Base-by-base conservation (phyloP, 768 basidiomycete species). In the Pluteus cervinus region DNA sequence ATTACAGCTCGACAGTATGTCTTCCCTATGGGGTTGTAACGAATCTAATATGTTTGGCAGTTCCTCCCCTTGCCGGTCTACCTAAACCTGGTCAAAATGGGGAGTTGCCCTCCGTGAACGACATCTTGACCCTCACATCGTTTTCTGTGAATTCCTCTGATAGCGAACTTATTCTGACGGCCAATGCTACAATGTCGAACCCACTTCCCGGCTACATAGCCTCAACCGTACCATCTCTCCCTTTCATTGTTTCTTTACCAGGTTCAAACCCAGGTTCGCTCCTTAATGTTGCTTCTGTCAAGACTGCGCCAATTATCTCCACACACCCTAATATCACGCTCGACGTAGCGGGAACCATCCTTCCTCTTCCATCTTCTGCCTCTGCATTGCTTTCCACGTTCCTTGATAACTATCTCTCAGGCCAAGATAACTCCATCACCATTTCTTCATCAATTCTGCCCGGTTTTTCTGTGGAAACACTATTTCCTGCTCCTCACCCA, bases 311-410 rank as follows among this genome's bases (percentile, higher is more conserved):
- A 2, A 79, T 86, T 51, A 50, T 56, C 1, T 68, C 85, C 32
- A 79, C 75, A 0, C 76, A 78, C 47, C 81, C 82, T 9, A 87
- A 86, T 50, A 69, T 81, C 36, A 75, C 81, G 1, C 49, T 88
- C 16, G 46, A 57, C 23, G 58, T 86, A 24, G 56, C 61, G 9
- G 86, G 86, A 18, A 54, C 44, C 12, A 69, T 85, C 20, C 66
- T 82, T 22, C 72, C 82, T 4, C 54, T 86, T 4, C 53, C 63
- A 2, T 29, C 57, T 2, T 35, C 56, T 3, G 40, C 66, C 7
- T 56, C 72, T 8, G 51, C 66, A 2, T 41, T 65, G 4, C 62
- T 88, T 31, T 84, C 83, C 4, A 47, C 62, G 7, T 80, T 88
- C 60, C 57, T 83, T n/a, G 65, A 71, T 14, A 69, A 71, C 26